Conservation (phyloP, 2,329 filamentous ascomycete genomes). For the Furcasterigmium sp. region DNA sequence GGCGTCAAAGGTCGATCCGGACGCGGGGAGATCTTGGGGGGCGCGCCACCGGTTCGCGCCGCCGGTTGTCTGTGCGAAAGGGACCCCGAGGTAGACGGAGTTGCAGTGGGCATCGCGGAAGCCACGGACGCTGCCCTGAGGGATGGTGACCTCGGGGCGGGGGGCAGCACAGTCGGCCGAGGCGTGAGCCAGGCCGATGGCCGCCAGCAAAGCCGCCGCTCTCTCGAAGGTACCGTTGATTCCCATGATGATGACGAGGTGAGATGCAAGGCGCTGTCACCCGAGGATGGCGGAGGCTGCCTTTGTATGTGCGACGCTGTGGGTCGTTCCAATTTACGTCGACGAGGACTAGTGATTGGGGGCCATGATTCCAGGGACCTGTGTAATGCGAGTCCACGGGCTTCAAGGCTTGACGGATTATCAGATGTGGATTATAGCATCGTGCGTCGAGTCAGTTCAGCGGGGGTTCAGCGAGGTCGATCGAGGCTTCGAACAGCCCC, state of each 20-base stretch:
- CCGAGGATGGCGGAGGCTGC: background rate
- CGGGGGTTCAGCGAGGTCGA: too few relatives aligned
- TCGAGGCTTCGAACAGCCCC: too few relatives aligned
- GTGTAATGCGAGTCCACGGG: too few relatives aligned
- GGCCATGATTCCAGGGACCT: too few relatives aligned
- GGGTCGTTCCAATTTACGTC: background rate
- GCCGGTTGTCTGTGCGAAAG: slow-evolving; percentile 31
- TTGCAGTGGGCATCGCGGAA: slow-evolving; percentile 26
- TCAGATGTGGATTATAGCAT: too few relatives aligned
- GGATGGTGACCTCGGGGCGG: slow-evolving; percentile 10
- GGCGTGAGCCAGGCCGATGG: slow-evolving; percentile 1
- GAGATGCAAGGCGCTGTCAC: background rate
- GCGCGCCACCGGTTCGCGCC: slow-evolving; percentile 28
- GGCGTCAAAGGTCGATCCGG: slow-evolving; percentile 15
- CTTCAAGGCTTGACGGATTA: too few relatives aligned
- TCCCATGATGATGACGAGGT: background rate
- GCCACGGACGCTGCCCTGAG: slow-evolving; percentile 26
- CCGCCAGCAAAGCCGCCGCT: slow-evolving; percentile 1
- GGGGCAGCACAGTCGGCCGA: slow-evolving; percentile 1
- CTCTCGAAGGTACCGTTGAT: background rate
- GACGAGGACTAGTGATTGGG: too few relatives aligned
- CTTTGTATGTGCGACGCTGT: background rate
- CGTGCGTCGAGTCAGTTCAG: too few relatives aligned
- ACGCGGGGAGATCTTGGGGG: slow-evolving; percentile 18
- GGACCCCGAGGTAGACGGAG: slow-evolving; percentile 31